These are phyloP conservation scores for Diaporthe amygdali DNA, from an alignment of 2,329 filamentous ascomycete species.

Conservation along the genomic window DNA sequence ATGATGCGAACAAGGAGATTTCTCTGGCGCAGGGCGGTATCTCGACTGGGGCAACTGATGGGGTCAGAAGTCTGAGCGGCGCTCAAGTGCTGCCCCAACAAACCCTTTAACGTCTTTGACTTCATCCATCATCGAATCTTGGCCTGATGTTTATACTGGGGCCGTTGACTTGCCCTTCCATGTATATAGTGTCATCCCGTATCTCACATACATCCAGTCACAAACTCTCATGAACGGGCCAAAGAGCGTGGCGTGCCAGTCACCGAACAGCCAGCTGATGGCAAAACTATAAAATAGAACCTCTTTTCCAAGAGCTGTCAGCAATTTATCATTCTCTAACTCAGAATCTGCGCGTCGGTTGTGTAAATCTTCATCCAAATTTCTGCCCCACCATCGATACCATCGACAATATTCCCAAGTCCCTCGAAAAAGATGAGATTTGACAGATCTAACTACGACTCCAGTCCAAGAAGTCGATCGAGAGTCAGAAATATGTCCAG, in stretches of 20 bases:
- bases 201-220: neutral
- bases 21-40: neutral
- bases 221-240: neutral
- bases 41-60: neutral
- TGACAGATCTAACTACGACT: no score
- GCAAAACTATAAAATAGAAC: neutral
- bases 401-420: no score
- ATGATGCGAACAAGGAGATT: neutral
- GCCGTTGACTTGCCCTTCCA: neutral
- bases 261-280: neutral
- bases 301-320: neutral
- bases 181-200: neutral
- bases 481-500: no score
- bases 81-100: neutral
- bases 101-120: neutral
- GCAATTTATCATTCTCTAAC: neutral
- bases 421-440: no score
- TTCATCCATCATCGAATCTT: neutral
- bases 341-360: neutral
- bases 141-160: no score
- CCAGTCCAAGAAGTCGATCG: no score
- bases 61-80: neutral
- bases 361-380: no score
- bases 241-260: neutral
- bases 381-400: no score